Conservation (phyloP, 2,329 filamentous ascomycete species). For the Nannizziopsis arthrosporioides region DNA sequence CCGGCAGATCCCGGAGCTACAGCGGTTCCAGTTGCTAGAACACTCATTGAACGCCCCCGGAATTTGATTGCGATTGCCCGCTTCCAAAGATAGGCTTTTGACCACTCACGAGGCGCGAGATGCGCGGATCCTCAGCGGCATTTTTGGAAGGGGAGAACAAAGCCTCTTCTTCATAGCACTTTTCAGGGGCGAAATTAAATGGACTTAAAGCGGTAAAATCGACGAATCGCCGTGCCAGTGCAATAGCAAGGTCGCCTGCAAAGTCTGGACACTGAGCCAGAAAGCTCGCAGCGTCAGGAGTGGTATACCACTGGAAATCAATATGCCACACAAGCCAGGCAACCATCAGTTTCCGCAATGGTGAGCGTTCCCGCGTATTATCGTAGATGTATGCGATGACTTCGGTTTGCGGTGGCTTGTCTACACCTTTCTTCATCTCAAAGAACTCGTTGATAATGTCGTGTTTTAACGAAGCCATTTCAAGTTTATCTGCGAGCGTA, state of each 20-base stretch:
- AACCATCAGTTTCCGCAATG: slow-evolving; percentile 7
- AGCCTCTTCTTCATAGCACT: not conserved
- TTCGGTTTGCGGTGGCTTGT: slow-evolving; percentile 8
- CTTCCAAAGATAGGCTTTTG: slow-evolving; percentile 2
- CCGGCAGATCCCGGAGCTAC: not conserved
- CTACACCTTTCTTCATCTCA: slow-evolving; percentile 5
- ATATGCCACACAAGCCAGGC: slow-evolving; percentile 10
- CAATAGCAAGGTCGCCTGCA: slow-evolving; percentile 7
- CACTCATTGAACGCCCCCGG: not conserved
- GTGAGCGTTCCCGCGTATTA: slow-evolving; percentile 4
- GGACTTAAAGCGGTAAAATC: slow-evolving; percentile 3
- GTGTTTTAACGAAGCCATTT: slow-evolving; percentile 6
- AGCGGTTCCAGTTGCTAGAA: not conserved
- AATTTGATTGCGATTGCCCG: not conserved
- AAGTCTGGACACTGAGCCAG: slow-evolving; percentile 6
- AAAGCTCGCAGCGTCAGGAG: not conserved
- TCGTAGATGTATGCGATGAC: slow-evolving; percentile 10
- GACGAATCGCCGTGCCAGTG: not conserved
- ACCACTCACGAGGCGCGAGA: not conserved
- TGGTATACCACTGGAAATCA: slow-evolving; percentile 8
- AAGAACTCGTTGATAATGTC: slow-evolving; percentile 8
- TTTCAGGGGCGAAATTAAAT: slow-evolving; percentile 2
- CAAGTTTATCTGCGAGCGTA: slow-evolving; percentile 9
- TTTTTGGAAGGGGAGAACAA: not conserved
- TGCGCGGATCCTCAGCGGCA: not conserved